Percentiles rank a stretch among this genome's conserved stretches.
Conservation (phyloP, 2,329 filamentous ascomycete genomes). For the Ilyonectria sp. region DNA sequence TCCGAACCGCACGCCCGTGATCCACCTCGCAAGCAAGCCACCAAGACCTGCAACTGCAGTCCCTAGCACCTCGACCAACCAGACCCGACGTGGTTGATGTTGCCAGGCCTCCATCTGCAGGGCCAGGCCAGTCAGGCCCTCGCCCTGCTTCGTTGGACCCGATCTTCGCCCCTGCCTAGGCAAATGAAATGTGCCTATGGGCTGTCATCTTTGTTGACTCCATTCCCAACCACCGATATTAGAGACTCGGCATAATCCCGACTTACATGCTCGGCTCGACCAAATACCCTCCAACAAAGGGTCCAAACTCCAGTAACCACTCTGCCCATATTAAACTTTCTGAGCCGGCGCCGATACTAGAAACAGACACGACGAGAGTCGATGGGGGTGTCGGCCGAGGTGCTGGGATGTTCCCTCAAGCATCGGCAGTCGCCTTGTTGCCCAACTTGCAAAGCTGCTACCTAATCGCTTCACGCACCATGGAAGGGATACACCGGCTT, state of each 20-base stretch:
- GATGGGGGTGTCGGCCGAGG: neutral
- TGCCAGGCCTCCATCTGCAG: slow-evolving; percentile 21
- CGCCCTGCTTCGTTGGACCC: slow-evolving; percentile 13
- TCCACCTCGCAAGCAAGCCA: slow-evolving; percentile 4
- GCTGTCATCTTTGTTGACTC: slow-evolving; percentile 5
- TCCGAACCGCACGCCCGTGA: neutral
- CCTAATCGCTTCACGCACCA: neutral
- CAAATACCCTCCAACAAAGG: neutral
- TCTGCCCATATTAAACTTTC: neutral
- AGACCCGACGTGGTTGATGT: slow-evolving; percentile 7
- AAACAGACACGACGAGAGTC: neutral
- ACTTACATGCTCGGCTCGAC: neutral
- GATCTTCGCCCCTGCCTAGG: slow-evolving; percentile 17
- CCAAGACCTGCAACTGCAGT: neutral
- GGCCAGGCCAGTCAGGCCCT: slow-evolving; percentile 16
- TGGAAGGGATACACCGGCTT: slow-evolving; percentile 2
- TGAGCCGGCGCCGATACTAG: neutral
- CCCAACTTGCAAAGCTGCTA: slow-evolving; percentile 18
- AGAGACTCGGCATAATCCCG: neutral
- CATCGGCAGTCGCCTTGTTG: slow-evolving; percentile 16
- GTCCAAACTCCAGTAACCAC: neutral
- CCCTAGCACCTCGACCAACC: slow-evolving; percentile 11
- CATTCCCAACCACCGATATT: slow-evolving; percentile 24
- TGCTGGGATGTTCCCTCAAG: slow-evolving; percentile 29
- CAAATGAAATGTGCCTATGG: slow-evolving; percentile 3